Conservation (phyloP, 2,329 filamentous ascomycete genomes). For the Verticillium isaacii region DNA sequence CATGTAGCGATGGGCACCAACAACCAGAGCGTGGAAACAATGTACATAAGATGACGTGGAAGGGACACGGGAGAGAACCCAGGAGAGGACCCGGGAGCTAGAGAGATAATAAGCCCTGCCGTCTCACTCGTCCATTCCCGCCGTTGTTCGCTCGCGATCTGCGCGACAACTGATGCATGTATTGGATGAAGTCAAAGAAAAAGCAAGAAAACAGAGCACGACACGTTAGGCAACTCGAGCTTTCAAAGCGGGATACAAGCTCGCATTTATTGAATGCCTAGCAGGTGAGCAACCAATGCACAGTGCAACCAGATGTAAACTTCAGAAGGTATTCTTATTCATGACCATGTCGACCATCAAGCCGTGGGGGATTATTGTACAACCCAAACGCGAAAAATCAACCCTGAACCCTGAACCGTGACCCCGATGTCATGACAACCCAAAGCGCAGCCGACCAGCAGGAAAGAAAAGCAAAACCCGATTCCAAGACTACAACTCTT, state of each 20-base stretch:
- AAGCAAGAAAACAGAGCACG: no score
- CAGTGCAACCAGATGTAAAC: conserved; percentile 16
- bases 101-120: no score
- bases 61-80: no score
- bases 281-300: no score
- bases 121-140: no score
- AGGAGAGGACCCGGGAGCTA: no score
- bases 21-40: conserved; percentile 27
- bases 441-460: conserved; percentile 55
- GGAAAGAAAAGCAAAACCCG: conserved; percentile 51
- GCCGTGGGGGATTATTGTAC: conserved; percentile 69
- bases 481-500: conserved; percentile 72
- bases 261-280: no score
- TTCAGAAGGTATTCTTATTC: conserved; percentile 55
- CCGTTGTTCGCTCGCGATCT: no score
- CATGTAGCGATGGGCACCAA: conserved; percentile 2
- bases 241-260: no score
- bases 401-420: conserved; percentile 72
- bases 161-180: no score
- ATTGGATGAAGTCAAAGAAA: no score
- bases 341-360: conserved; percentile 42
- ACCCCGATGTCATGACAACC: conserved; percentile 81
- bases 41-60: background rate
- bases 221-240: no score
- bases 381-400: conserved; percentile 54